Conservation (phyloP, 192 early-diverging fungal genomes). For the Backusella australiensis region DNA sequence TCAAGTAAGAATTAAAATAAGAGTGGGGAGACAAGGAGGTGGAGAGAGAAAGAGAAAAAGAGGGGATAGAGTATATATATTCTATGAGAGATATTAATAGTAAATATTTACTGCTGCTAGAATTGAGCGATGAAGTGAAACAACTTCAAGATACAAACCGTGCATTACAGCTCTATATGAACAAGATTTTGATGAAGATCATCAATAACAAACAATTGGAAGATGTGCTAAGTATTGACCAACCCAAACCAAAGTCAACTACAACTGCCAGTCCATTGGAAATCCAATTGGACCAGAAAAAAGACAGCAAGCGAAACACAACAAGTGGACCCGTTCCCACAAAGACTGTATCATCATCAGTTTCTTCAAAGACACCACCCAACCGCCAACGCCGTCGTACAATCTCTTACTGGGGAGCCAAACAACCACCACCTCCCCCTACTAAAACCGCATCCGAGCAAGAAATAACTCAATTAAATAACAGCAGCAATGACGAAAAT, state of each 20-base stretch:
- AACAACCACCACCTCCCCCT: constrained; percentile 13
- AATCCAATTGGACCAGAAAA: background rate
- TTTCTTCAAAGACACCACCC: background rate
- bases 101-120: constrained; percentile 12
- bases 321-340: constrained; percentile 16
- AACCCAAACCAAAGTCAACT: constrained; percentile 25
- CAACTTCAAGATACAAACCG: constrained; percentile 64
- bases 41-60: background rate
- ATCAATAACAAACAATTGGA: constrained; percentile 55
- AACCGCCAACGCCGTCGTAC: constrained; percentile 33
- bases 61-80: background rate
- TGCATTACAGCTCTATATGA: constrained; percentile 69
- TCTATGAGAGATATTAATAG: background rate
- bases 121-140: constrained; percentile 58
- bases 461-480: background rate
- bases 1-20: constrained; percentile 19
- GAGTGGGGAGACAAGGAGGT: background rate
- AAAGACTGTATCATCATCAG: background rate
- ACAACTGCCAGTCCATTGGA: background rate
- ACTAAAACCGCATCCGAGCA: background rate
- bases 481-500: background rate
- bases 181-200: constrained; percentile 76
- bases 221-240: constrained; percentile 44
- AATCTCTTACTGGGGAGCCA: constrained; percentile 37
- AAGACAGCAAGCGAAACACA: background rate